Evolutionary conservation across 106 monocot genomes (phyloP).

Genomic region (Allium fistulosum): DNA sequence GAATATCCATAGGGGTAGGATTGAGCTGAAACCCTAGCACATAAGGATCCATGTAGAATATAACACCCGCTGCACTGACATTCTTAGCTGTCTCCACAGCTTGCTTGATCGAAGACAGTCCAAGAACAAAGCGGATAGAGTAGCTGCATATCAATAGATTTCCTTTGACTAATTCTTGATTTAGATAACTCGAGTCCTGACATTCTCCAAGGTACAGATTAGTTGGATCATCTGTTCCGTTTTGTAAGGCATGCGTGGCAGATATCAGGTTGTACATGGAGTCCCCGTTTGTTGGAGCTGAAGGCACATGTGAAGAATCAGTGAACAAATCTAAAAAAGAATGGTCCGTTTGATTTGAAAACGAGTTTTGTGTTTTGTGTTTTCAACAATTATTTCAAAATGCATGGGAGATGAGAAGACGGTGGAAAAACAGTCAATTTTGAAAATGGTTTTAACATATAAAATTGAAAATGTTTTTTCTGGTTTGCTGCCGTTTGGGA

Average conservation of each 20-base stretch:
- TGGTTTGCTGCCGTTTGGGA: too few relatives aligned
- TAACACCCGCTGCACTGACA: slow-evolving; percentile 75
- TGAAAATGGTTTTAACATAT: too few relatives aligned
- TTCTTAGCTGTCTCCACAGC: slow-evolving; percentile 82
- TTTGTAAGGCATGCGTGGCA: slow-evolving; percentile 68
- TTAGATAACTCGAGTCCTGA: slow-evolving; percentile 72
- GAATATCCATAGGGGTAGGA: slow-evolving; percentile 83
- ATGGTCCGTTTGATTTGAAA: too few relatives aligned
- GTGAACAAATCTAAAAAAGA: too few relatives aligned
- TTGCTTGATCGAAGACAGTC: slow-evolving; percentile 78
- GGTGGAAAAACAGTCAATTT: too few relatives aligned
- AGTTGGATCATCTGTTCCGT: slow-evolving; percentile 27
- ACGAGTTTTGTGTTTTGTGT: too few relatives aligned
- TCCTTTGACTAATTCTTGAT: slow-evolving; percentile 52
- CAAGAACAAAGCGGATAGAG: slow-evolving; percentile 83
- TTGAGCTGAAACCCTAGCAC: slow-evolving; percentile 89
- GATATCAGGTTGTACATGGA: slow-evolving; percentile 68
- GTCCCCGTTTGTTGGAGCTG: slow-evolving; percentile 81
- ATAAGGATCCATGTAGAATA: slow-evolving; percentile 92
- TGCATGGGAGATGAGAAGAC: too few relatives aligned
- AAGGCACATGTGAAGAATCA: slow-evolving; percentile 2
- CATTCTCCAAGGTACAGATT: slow-evolving; percentile 80
- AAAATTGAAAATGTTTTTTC: too few relatives aligned
- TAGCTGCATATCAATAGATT: slow-evolving; percentile 86
- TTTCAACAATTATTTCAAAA: too few relatives aligned